Evolutionary conservation across 495 filamentous ascomycete species (phyloP).

Genomic region (Haplographium delicatum): DNA sequence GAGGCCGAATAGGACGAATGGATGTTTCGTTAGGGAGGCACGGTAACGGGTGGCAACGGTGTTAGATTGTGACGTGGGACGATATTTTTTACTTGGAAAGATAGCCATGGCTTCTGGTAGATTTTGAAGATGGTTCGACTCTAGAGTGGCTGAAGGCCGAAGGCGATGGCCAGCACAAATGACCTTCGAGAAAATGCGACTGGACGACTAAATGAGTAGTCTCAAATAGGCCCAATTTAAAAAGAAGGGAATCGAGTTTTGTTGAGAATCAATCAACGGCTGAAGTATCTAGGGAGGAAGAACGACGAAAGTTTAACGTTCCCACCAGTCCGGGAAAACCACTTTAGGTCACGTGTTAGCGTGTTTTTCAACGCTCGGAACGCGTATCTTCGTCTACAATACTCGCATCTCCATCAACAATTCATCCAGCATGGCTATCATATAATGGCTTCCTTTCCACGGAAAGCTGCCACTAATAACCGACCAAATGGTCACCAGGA

Average conservation of each 20-base stretch:
- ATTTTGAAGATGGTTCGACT: background rate
- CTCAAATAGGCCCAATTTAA: no score
- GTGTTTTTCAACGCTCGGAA: background rate
- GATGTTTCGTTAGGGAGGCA: conserved; percentile 58
- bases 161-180: background rate
- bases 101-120: conserved; percentile 58
- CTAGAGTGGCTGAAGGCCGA: background rate
- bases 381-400: background rate
- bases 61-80: conserved; percentile 49
- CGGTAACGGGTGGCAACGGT: conserved; percentile 77
- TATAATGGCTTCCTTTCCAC: conserved; percentile 32
- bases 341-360: conserved; percentile 15
- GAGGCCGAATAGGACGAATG: conserved; percentile 92
- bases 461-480: conserved; percentile 20
- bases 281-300: background rate
- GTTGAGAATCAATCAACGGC: no score
- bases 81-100: conserved; percentile 71
- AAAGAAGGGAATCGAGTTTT: no score
- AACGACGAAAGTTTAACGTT: background rate
- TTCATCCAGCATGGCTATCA: conserved; percentile 18
- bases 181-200: no score
- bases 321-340: no score
- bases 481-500: conserved; percentile 7
- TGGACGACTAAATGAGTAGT: no score
- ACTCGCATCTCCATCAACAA: conserved; percentile 7